A percentile compares a stretch with the other conserved stretches of the same genome.
Evolutionary conservation across 2,329 filamentous ascomycete genomes (phyloP).

Genomic region (Torrubiellomyces zombiae): DNA sequence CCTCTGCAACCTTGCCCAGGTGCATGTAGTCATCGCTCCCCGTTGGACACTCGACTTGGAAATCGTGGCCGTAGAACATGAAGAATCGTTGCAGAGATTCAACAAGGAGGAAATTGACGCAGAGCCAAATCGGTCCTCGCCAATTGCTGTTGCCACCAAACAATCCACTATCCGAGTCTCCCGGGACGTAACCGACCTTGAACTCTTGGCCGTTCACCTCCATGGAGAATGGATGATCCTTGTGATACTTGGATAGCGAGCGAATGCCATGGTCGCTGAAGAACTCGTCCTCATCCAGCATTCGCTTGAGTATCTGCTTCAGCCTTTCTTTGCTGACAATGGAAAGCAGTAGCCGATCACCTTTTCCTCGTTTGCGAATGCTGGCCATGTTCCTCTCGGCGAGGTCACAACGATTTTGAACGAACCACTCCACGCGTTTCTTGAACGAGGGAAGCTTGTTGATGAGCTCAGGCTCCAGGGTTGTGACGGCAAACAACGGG

Average conservation of each 20-base stretch:
- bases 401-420: constrained; percentile 70
- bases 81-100: constrained; percentile 92
- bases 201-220: constrained; percentile 86
- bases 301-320: constrained; percentile 71
- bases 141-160: constrained; percentile 98
- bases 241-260: constrained; percentile 81
- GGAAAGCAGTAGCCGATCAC: constrained; percentile 70
- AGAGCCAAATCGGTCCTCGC: constrained; percentile 90
- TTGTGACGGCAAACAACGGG: constrained; percentile 80
- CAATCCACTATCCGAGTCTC: constrained; percentile 88
- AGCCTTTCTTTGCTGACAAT: constrained; percentile 89
- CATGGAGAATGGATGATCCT: constrained; percentile 84
- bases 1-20: constrained; percentile 82
- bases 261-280: constrained; percentile 79
- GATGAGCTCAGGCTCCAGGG: constrained; percentile 83
- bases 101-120: constrained; percentile 86
- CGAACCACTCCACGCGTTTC: constrained; percentile 85
- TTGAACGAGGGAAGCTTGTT: constrained; percentile 88
- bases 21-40: constrained; percentile 93
- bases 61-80: constrained; percentile 80
- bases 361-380: constrained; percentile 79
- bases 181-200: constrained; percentile 75
- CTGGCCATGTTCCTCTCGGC: constrained; percentile 90
- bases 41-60: constrained; percentile 86
- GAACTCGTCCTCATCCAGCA: constrained; percentile 92